Evolutionary conservation across 2,329 filamentous ascomycete species (phyloP), one percentile per base, ranked within the genome.

Genomic region (Graphiopsis chlorocephala): DNA sequence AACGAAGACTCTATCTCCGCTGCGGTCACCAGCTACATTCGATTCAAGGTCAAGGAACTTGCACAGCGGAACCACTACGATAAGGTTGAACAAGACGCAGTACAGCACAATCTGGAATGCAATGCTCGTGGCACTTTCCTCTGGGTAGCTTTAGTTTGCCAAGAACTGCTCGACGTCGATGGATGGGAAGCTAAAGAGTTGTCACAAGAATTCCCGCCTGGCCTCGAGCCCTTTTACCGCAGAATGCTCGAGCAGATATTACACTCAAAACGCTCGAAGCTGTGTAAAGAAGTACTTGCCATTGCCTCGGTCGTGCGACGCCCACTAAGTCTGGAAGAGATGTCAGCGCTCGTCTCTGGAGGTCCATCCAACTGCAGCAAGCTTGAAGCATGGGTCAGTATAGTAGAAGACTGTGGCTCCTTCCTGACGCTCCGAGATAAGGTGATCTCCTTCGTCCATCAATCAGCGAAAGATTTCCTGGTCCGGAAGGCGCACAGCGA

Each of bases 381-480:
- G 38, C 52, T 17, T 56, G 28, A 29, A 56, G 52, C 52, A 33
- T 17, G 52, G 56, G 31, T 25, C 47, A 64, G 76, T 5, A 68
- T 80, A 8, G 69, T 82, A 12, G 35, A 65, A 2, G 17, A 64
- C 3, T 82, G 78, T 65, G 76, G 78, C 20, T 83, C 77, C 7
- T 80, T 82, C 60, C 68, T 82, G 0, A 78, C 72, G 1, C 15
- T 78, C 35, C 70, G 69, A 42, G 58, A 77, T 0, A 64, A 45
- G 1, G 66, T 31, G 0, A 52, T 82, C 7, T 76, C 71, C 52
- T 76, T 80, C 65, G 72, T 82, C 0, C 79, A 82, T 65, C 76
- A 80, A 64, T 82, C 79, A 3, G 81, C 78, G 0, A 80, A 81
- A 66, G 80, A 82, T 20, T 80, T 73, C 66, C 64, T 83, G 23